These are phyloP conservation scores for Backusella australiensis DNA, from an alignment of 192 early-diverging fungal species.

Conservation along the genomic window DNA sequence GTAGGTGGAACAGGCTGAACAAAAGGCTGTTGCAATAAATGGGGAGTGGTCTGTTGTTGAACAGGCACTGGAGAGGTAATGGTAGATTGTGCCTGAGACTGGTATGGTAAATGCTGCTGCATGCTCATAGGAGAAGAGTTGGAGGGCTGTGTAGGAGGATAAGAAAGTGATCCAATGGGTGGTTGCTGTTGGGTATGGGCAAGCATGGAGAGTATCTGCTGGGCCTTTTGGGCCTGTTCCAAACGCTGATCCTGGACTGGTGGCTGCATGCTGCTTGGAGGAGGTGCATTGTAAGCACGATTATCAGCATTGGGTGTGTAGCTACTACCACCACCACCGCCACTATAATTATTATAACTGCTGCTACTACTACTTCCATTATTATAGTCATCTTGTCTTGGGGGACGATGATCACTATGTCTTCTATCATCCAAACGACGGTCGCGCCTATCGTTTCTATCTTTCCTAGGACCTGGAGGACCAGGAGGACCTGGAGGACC, in stretches of 20 bases:
- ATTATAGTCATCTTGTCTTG: neutral
- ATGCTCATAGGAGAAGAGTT: neutral
- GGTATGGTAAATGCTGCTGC: conserved; percentile 3
- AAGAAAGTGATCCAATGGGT: neutral
- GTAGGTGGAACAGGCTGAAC: conserved; percentile 17
- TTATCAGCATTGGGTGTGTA: conserved; percentile 3
- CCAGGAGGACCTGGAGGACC: neutral
- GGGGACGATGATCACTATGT: neutral
- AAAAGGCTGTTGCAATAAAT: conserved; percentile 8
- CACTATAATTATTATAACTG: neutral
- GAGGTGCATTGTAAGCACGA: neutral
- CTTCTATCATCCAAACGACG: neutral
- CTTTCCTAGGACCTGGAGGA: conserved; percentile 12
- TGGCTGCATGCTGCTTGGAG: neutral
- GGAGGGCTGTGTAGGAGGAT: neutral
- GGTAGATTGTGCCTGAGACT: neutral
- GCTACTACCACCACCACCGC: neutral
- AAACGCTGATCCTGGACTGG: conserved; percentile 12
- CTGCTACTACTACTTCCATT: neutral
- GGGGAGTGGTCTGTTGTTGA: neutral
- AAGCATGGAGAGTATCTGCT: conserved; percentile 26
- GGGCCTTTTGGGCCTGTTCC: conserved; percentile 33
- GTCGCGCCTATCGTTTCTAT: conserved; percentile 28
- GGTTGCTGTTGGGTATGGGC: conserved; percentile 14
- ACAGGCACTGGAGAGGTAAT: neutral